Base-by-base conservation (phyloP, 768 basidiomycete genomes). In the Agrocybe praecox region DNA sequence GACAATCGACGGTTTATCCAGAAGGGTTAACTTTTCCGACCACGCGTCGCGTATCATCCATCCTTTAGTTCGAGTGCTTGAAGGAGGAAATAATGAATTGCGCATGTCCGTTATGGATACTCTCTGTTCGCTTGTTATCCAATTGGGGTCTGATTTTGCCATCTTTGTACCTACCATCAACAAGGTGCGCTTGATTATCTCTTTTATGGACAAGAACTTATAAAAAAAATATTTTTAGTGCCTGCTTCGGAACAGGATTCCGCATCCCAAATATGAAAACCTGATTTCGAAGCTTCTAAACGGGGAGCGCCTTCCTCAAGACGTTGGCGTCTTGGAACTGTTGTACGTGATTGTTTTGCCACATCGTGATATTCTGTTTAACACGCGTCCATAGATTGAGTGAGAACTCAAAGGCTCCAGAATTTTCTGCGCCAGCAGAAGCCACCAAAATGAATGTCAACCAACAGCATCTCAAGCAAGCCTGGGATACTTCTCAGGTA, bases 131-230 rank as follows among this genome's bases (percentile, higher is more conserved):
- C 78, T 98, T 40, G 88, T 98, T 36, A 80, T 94, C 34, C 97
- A 99, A 66, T 85, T 99, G 51, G 96, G 96, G 1, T 88, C 96
- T 0, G 96, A 98, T 69, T 99, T 96, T 63, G 95, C 97, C 3
- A 94, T 99, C 44, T 99, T 98, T 65, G 92, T 98, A 33, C 95
- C 97, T 0, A 96, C 96, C 62, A 92, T 99, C 61, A 94, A 94
- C 71, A 98, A 98, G 82, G 96, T 92, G 52, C 21, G 40, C 5
- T 58, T 23, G 23, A 34, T n/a, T 24, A 32, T 52, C 22, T 18
- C 4, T 29, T 10, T 23, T 11, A 14, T 32, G 18, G 15, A 18
- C 26, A 29, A 6, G 23, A 18, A 12, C 23, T 50, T 17, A 7
- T 4, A 45, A 49, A 36, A 46, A 18, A 29, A n/a, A 51, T 6